Evolutionary conservation across 768 basidiomycete genomes (phyloP), one percentile per base, ranked within the genome.

Genomic region (Naematelia encephala): DNA sequence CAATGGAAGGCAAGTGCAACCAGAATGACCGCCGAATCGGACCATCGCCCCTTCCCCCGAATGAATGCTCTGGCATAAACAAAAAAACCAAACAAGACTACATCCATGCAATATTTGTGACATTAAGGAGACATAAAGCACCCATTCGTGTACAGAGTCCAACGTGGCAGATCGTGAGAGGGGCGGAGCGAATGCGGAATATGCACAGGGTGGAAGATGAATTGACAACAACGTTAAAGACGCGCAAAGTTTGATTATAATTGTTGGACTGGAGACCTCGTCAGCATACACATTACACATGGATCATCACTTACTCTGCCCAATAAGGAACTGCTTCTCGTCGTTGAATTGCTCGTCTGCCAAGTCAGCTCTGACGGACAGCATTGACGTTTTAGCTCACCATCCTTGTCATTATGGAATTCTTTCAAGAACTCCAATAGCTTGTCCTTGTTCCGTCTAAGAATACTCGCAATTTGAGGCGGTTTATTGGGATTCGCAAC

Each of bases 401-500:
- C 91, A 78, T 98, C 94, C 77, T 96, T 94, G 78, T 99, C 96
- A 72, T 96, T 97, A 76, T 98, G 94, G 82, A 99, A 99, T 53
- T 83, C 84, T 77, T 88, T 89, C 61, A 99, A 80, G 81, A 98
- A 99, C 16, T 80, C 80, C 51, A 98, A 79, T 12, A 99, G 80
- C 73, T 94, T 96, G 19, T 94, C 92, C 82, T 90, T 92, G 79
- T 99, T 99, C 67, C 96, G 79, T 60, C 89, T 81, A 12, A 99
- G 82, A 60, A 99, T 99, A 39, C 78, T 79, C 70, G 93, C 92
- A 61, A 99, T 96, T 73, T 93, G 89, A 42, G 90, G 86, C 4
- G 96, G 94, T 75, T 99, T 99, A 85, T 96, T 96, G 26, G 96
- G 96, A 75, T 99, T 99, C 34, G 96, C 96, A 42, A 99, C 96